phyloP scores from a whole-genome alignment of 352 stramenopile species.

The Thalassiosira livingstoniorum region DNA sequence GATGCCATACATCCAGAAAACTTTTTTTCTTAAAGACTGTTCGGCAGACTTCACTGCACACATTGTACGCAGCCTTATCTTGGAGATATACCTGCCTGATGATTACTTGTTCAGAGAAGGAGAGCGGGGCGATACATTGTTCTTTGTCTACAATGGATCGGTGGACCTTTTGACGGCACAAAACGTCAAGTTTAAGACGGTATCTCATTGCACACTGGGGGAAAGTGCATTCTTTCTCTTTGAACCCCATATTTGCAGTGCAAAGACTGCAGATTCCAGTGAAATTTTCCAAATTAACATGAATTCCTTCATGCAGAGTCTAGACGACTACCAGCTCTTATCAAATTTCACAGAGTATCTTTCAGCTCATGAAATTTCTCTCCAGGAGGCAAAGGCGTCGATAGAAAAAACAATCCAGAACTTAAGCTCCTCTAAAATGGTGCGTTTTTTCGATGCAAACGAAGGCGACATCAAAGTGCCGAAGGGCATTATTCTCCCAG shows the following conservation, averaged over 20 bases:
- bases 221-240: conserved; percentile 73
- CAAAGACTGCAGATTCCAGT: conserved; percentile 49
- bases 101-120: conserved; percentile 66
- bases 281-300: conserved; percentile 62
- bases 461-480: conserved; percentile 45
- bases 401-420: conserved; percentile 69
- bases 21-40: conserved; percentile 71
- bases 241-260: conserved; percentile 65
- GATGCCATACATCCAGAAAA: conserved; percentile 44
- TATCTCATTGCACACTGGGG: conserved; percentile 56
- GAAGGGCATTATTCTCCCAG: conserved; percentile 65
- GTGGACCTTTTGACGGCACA: conserved; percentile 65
- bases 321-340: conserved; percentile 54
- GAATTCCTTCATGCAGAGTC: conserved; percentile 49
- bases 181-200: conserved; percentile 71
- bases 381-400: conserved; percentile 56
- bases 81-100: conserved; percentile 68
- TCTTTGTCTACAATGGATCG: conserved; percentile 59
- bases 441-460: conserved; percentile 54
- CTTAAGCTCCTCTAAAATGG: conserved; percentile 69
- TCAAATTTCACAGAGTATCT: conserved; percentile 54
- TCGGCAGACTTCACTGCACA: conserved; percentile 48
- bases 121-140: conserved; percentile 61
- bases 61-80: conserved; percentile 50
- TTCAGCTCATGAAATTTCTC: conserved; percentile 33